Base-by-base conservation (phyloP, 495 filamentous ascomycete genomes). In the Pseudoneurospora amorphoporcata region DNA sequence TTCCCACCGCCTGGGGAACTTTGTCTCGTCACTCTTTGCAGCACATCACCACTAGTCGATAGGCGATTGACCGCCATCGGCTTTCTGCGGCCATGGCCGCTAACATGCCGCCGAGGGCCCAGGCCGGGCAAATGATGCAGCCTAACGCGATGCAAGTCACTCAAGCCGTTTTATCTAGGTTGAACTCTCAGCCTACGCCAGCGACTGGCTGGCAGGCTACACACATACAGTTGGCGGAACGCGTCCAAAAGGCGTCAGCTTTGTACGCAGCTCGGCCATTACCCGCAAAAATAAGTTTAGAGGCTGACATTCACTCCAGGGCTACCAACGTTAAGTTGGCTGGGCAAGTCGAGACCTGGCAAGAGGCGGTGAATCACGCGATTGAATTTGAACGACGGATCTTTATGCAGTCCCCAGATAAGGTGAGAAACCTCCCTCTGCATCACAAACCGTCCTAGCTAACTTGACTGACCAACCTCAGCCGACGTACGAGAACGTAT, bases 81-180 rank as follows among this genome's bases (percentile, higher is more conserved):
- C 23, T 61, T 71, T 45, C 69, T 71, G 82, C 83, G 81, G 81
- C 84, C 72, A 86, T 86, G 84, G 84, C 84, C 79, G 82, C 82
- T 70, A 84, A 84, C 73, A 82, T 84, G 74, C 79, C 77, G 73
- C 81, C 82, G 69, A 86, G 84, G 82, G 81, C 74, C 71, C 73
- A 73, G 39, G 79, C 74, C 68, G 80, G 76, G 77, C 76, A 79
- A 68, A 76, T 81, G 74, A 75, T 81, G 73, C 77, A 81, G 39
- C 80, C 79, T 68, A 19, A 53, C 5, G 78, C 78, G 68, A 74
- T 71, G 23, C 61, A 73, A 32, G 32, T 77, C 12, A 40, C 70
- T 8, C 47, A 72, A 9, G n/a, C 69, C 4, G 61, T 73, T 14
- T 74, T 75, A 40, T 53, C 32, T 37, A 41, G 65, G 14, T 37